These are phyloP conservation scores for Aspergillus caelatus DNA, from an alignment of 2,329 filamentous ascomycete species.

Conservation along the genomic window DNA sequence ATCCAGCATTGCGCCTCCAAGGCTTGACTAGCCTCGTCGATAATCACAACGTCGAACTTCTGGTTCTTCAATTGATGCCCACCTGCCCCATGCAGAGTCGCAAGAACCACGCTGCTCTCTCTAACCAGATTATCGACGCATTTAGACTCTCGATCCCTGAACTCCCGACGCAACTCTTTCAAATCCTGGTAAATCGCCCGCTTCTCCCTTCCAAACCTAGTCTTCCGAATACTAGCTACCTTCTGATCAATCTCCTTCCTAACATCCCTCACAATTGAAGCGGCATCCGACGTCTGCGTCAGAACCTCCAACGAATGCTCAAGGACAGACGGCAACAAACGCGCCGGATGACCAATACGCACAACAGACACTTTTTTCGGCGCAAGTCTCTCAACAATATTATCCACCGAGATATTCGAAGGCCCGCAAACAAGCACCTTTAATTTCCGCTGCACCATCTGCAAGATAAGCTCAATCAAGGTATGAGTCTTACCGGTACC, in stretches of 20 bases:
- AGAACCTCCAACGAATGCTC: constrained; percentile 89
- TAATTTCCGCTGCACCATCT: constrained; percentile 72
- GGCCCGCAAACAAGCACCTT: constrained; percentile 92
- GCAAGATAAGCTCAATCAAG: constrained; percentile 91
- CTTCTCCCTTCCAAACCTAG: constrained; percentile 76
- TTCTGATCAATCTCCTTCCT: constrained; percentile 91
- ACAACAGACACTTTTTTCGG: constrained; percentile 84
- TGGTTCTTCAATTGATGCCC: constrained; percentile 79
- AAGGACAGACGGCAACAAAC: constrained; percentile 83
- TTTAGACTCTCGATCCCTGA: constrained; percentile 76
- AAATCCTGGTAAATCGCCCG: constrained; percentile 82
- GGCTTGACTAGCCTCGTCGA: constrained; percentile 95
- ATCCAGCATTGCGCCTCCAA: constrained; percentile 98
- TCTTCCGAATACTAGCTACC: constrained; percentile 85
- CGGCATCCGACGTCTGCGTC: constrained; percentile 87
- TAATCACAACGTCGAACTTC: constrained; percentile 88
- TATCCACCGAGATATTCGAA: constrained; percentile 96
- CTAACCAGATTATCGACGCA: constrained; percentile 77
- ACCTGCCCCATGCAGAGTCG: constrained; percentile 89
- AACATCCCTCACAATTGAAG: constrained; percentile 85
- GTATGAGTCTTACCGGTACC: constrained; percentile 98
- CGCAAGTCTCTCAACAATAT: constrained; percentile 90
- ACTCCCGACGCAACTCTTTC: constrained; percentile 84
- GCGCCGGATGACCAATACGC: constrained; percentile 87
- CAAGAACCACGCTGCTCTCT: constrained; percentile 83